Evolutionary conservation across 2,329 filamentous ascomycete species (phyloP), one percentile per base, ranked within the genome.

Genomic region (Colletotrichum theobromicola): DNA sequence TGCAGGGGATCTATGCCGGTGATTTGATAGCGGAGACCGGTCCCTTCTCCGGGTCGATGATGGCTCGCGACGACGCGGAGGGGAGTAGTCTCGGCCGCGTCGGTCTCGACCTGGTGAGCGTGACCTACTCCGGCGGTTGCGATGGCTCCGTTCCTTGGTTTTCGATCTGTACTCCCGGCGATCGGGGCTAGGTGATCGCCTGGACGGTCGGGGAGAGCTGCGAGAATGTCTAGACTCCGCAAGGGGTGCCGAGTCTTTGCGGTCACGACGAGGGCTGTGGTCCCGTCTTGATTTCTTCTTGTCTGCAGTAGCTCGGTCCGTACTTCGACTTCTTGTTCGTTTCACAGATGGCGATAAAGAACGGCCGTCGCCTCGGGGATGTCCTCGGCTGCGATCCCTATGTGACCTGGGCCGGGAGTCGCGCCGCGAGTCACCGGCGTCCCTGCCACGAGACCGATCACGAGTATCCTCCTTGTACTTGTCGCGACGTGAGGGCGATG

Each of bases 61-160:
- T 18, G 18, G 71, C 21, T 74, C 76, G 24, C 63, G 76, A 21
- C 67, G 67, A 34, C 67, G 67, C 16, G 62, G 34, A 13, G 63
- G 64, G 18, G 75, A 71, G 18, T 63, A 66, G 21, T 75, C 72
- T 18, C 72, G 75, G 37, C 53, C 67, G 28, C 58, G 46, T 42
- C 73, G 63, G 8, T 72, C 63, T 60, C 68, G 65, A 18, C 63
- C 55, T 8, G 74, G 74, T 4, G 76, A 77, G 32, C 70, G 74
- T n/a, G 76, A 76, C 63, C 72, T 67, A 35, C 76, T 76, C 24
- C 75, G 72, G 21, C 72, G 75, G 26, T 66, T 65, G 26, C 72
- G 64, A 6, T 57, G 68, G 28, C 46, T 66, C 7, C 75, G 70
- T 8, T 76, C 66, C 26, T 76, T 76, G 9, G 50, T 26, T 34